Conservation (phyloP, 257 asterid genomes). For the Striga asiatica region DNA sequence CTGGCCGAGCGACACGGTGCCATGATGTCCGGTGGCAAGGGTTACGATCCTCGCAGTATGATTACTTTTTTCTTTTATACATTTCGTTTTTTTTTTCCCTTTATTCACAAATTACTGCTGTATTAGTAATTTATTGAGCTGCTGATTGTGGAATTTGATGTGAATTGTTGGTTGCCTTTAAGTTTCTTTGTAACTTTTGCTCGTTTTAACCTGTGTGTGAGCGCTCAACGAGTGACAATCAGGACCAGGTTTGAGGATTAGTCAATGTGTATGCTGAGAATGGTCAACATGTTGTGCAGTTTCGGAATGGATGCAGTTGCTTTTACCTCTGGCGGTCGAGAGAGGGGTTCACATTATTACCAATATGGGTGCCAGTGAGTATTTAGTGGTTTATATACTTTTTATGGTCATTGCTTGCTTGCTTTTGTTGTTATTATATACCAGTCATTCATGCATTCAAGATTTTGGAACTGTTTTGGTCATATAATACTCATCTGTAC, state of each 20-base stretch:
- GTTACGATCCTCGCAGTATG: slow-evolving; percentile 93
- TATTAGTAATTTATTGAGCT: neutral
- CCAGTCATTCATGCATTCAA: slow-evolving; percentile 11
- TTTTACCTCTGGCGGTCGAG: slow-evolving; percentile 78
- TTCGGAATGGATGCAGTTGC: slow-evolving; percentile 91
- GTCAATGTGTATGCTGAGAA: slow-evolving; percentile 16
- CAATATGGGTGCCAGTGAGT: slow-evolving; percentile 97
- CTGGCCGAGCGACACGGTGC: slow-evolving; percentile 77
- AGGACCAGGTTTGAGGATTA: neutral
- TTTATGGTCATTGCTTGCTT: neutral
- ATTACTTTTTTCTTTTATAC: slow-evolving; percentile 1
- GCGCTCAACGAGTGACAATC: neutral
- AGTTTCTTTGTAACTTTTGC: neutral
- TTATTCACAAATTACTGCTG: neutral
- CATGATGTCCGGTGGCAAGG: slow-evolving; percentile 60
- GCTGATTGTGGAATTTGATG: no score
- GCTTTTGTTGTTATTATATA: neutral
- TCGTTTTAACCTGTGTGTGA: no score
- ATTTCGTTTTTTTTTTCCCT: neutral
- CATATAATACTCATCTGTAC: no score
- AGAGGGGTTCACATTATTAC: slow-evolving; percentile 81
- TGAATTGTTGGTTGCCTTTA: neutral
- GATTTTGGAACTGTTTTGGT: no score
- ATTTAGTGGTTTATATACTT: slow-evolving; percentile 3
- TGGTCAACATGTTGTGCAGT: slow-evolving; percentile 34